phyloP scores from a whole-genome alignment of 2,329 filamentous ascomycete genomes.

The Venturiaceae sp. region DNA sequence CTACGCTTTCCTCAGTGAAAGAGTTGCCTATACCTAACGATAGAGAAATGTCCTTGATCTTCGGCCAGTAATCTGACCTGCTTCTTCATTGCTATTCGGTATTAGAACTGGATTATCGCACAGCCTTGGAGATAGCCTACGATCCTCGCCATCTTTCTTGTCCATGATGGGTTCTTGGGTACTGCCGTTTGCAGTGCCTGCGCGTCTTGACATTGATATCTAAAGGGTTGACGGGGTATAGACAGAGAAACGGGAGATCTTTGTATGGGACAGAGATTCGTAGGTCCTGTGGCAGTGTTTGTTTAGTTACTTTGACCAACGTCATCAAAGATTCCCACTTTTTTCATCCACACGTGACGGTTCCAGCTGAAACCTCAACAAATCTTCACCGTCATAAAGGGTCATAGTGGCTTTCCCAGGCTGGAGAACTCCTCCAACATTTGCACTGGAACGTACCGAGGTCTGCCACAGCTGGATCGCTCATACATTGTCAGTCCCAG shows the following conservation, averaged over 20 bases:
- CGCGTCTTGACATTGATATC: background rate
- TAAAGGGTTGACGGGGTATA: background rate
- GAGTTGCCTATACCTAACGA: conserved; percentile 29
- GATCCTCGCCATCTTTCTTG: background rate
- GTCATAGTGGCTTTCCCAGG: no score
- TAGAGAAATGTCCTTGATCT: conserved; percentile 61
- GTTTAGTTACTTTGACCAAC: no score
- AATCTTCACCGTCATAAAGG: background rate
- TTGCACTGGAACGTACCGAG: no score
- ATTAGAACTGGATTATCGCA: background rate
- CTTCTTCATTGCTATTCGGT: conserved; percentile 53
- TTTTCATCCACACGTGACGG: background rate
- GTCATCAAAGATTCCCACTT: background rate
- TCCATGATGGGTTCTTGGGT: background rate
- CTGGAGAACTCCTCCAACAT: no score
- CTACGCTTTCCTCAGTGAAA: background rate
- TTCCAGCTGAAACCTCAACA: background rate
- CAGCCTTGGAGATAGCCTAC: background rate
- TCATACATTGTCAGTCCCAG: no score
- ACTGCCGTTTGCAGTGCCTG: background rate
- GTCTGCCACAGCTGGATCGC: no score
- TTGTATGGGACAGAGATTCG: background rate
- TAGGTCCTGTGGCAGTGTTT: background rate
- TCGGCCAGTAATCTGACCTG: conserved; percentile 63
- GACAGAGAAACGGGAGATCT: background rate